These are phyloP conservation scores for Penicillium coprophilum DNA, from an alignment of 495 filamentous ascomycete species.

Conservation along the genomic window DNA sequence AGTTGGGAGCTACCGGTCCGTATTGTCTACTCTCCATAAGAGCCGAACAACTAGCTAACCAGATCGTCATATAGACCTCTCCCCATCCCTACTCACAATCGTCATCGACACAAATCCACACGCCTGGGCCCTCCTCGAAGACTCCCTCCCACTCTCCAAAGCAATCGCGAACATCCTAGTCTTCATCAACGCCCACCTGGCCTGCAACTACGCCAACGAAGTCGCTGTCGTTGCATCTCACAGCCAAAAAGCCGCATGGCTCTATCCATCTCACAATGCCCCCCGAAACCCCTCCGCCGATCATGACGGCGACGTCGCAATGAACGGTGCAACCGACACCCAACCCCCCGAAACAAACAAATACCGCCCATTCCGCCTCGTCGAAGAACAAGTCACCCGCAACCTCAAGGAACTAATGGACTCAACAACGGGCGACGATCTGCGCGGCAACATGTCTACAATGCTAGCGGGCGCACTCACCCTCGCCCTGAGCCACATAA, in stretches of 20 bases:
- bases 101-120: slow-evolving; percentile 96
- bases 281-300: slow-evolving; percentile 28
- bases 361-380: slow-evolving; percentile 83
- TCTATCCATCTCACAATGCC: slow-evolving; percentile 63
- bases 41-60: not conserved
- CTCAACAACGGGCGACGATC: slow-evolving; percentile 57
- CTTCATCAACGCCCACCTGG: slow-evolving; percentile 94
- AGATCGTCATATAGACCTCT: slow-evolving; percentile 50
- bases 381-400: slow-evolving; percentile 73
- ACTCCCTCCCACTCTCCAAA: slow-evolving; percentile 76
- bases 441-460: slow-evolving; percentile 64
- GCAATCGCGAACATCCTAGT: slow-evolving; percentile 88
- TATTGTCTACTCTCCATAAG: slow-evolving; percentile 5
- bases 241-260: slow-evolving; percentile 76
- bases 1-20: slow-evolving; percentile 42
- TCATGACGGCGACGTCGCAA: slow-evolving; percentile 40
- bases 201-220: slow-evolving; percentile 88
- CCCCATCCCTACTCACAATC: slow-evolving; percentile 85
- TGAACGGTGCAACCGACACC: slow-evolving; percentile 27
- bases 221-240: slow-evolving; percentile 92
- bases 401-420: slow-evolving; percentile 69
- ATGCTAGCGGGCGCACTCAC: slow-evolving; percentile 90
- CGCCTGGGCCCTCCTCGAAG: slow-evolving; percentile 79
- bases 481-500: slow-evolving; percentile 83
- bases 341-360: slow-evolving; percentile 69